Conservation (phyloP, 768 basidiomycete genomes). For the Agaricus sinodeliciosus region DNA sequence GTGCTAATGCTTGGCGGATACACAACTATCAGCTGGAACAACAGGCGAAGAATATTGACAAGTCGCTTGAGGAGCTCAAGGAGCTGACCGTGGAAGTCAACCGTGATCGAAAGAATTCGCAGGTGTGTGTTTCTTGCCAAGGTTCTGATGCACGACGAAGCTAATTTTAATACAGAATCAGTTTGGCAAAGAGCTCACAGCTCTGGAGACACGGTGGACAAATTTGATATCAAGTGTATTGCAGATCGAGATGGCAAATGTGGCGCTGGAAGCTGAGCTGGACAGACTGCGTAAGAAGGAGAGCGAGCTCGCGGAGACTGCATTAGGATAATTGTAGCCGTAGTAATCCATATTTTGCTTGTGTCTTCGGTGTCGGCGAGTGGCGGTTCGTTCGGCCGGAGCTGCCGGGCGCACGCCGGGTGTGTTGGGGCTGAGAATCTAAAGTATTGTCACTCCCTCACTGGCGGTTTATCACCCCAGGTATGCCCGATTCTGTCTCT, state of each 20-base stretch:
- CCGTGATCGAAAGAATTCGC: conserved; percentile 78
- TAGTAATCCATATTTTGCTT: not conserved
- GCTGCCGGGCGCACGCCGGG: conserved; percentile 16
- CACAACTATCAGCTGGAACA: conserved; percentile 85
- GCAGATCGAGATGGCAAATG: conserved; percentile 94
- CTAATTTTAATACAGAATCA: conserved; percentile 45
- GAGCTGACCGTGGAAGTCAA: conserved; percentile 82
- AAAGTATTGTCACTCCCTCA: conserved; percentile 19
- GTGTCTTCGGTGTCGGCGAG: conserved; percentile 11
- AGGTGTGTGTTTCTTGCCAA: conserved; percentile 39
- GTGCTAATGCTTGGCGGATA: conserved; percentile 86
- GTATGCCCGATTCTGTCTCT: conserved; percentile 19
- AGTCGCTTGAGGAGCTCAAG: conserved; percentile 68
- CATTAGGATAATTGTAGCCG: conserved; percentile 9
- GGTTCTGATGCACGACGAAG: not conserved
- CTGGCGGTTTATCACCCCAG: conserved; percentile 22
- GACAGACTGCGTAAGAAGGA: conserved; percentile 51
- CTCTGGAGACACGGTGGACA: conserved; percentile 87
- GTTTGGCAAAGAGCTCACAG: conserved; percentile 71
- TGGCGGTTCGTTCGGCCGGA: conserved; percentile 13
- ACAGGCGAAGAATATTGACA: conserved; percentile 65
- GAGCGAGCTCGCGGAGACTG: conserved; percentile 49
- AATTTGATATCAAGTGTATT: conserved; percentile 85
- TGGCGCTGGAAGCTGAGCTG: conserved; percentile 80
- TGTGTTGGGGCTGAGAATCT: conserved; percentile 8